These are phyloP conservation scores for Paralagenidium karlingii DNA, from an alignment of 352 stramenopile species.

Conservation along the genomic window DNA sequence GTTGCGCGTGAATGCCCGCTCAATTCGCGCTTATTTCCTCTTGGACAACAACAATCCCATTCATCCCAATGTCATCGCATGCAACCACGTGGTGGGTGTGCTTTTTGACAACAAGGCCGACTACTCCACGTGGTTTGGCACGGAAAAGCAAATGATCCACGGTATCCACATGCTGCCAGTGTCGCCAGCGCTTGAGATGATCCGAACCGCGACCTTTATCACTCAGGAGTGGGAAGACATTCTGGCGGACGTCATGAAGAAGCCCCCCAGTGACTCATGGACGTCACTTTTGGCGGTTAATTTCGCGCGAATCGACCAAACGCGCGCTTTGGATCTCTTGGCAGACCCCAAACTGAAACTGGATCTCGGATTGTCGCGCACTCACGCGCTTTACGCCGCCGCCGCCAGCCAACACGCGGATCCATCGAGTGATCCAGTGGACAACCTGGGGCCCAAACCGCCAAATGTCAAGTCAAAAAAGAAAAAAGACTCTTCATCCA, in stretches of 20 bases:
- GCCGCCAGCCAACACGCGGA: too few relatives aligned
- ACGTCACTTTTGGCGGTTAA: constrained; percentile 59
- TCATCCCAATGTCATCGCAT: constrained; percentile 41
- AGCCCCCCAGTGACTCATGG: constrained; percentile 29
- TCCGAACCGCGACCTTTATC: constrained; percentile 42
- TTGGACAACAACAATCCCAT: constrained; percentile 39
- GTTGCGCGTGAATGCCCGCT: constrained; percentile 46
- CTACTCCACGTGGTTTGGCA: constrained; percentile 7
- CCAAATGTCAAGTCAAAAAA: too few relatives aligned
- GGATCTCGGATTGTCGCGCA: constrained; percentile 43
- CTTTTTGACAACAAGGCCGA: constrained; percentile 9
- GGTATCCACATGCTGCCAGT: constrained; percentile 25
- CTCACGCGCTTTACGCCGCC: constrained; percentile 56
- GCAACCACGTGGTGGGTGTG: constrained; percentile 43
- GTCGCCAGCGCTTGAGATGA: constrained; percentile 49
- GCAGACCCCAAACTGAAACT: constrained; percentile 24
- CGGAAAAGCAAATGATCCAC: constrained; percentile 4
- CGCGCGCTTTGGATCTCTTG: constrained; percentile 29
- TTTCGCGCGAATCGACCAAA: constrained; percentile 35
- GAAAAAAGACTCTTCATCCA: too few relatives aligned
- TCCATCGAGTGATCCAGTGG: too few relatives aligned
- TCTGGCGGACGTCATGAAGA: constrained; percentile 22
- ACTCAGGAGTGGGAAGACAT: constrained; percentile 65
- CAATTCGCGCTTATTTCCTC: constrained; percentile 55
- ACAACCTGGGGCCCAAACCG: too few relatives aligned